Base-by-base conservation (phyloP, 139 green algal species). In the Volvox africanus region DNA sequence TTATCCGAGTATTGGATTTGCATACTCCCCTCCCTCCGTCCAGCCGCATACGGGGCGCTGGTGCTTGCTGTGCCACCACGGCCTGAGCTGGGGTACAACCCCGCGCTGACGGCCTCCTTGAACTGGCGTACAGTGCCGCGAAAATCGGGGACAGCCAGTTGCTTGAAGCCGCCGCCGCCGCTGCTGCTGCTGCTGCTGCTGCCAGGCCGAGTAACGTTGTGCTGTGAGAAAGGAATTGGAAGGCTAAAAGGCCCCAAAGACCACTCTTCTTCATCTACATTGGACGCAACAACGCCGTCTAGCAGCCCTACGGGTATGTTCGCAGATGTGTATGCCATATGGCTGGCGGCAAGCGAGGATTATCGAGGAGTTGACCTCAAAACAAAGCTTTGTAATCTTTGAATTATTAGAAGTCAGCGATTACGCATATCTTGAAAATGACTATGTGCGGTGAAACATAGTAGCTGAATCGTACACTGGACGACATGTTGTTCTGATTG, bases 41-140 rank as follows among this genome's bases (percentile, higher is more conserved):
- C 55, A n/a, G 26, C 55, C 18, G 36, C 79, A 6, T 16, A 50
- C 35, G 50, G 30, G 28, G 33, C 44, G 69, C 85, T 89, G 28
- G 69, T 82, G 85, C 85, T 89, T 1, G 85, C 85, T 0, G 28
- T 19, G 28, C 85, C 85, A 3, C 85, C 85, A 9, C 85, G 37
- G 32, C 85, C 85, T 24, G 85, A 73, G 44, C 69, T 82, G 16
- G 85, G 69, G 2, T 82, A 36, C 18, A 89, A n/a, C 1, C 68
- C 69, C 6, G 24, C 12, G 28, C 16, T 33, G 0, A 89, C 69
- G 18, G 69, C 6, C 11, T 82, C 44, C 11, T 37, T 61, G 28
- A 89, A 61, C 28, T 82, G 85, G 2, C 30, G 65, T 55, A 67
- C 22, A 36, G 79, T 5, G 44, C 17, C 24, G 5, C 44, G 44